Evolutionary conservation across 2,329 filamentous ascomycete genomes (phyloP), one percentile per base, ranked within the genome.

Genomic region (Apiospora saccharicola): DNA sequence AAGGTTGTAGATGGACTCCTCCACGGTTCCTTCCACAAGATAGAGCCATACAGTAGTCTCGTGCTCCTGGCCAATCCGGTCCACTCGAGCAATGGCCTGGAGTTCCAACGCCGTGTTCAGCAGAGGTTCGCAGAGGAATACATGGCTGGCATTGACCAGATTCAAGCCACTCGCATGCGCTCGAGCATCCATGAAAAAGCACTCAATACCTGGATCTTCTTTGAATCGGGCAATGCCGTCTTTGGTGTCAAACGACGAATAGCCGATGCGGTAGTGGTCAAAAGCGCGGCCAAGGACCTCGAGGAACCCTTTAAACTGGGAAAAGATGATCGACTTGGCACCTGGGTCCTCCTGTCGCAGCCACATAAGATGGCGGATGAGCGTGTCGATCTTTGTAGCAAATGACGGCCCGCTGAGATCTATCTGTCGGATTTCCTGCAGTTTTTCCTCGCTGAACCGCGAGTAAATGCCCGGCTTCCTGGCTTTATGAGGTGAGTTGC

Each of bases 11-110:
- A 98, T 97, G 1, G 93, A 93, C 83, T 97, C 93, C 79, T 99
- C 96, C 0, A 98, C 94, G 0, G 96, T 97, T 70, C 93, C 94
- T 22, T 92, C 90, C n/a, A 98, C 90, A 2, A 98, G 88, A 80
- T 98, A 98, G 81, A 98, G 92, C 93, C 95, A 98, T 1, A 98
- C 95, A 0, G 94, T 98, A 0, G 96, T 99, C 75, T 93, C 89
- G 70, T 93, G 91, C 75, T 92, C 88, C 82, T 98, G 96, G 0
- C 96, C 96, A 75, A 99, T 99, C 47, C 96, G 91, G 80, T 99
- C 95, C 1, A 99, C 95, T 71, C 96, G 92, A 0, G 96, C 95
- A 78, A 98, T 97, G 19, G 95, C 96, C 81, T 99, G 96, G 13
- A 98, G 87, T 82, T 98, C 96, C 22, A 99, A 90, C 0, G 95